Evolutionary conservation across 345 rosid genomes (phyloP).

Genomic region (Hibiscus mutabilis): DNA sequence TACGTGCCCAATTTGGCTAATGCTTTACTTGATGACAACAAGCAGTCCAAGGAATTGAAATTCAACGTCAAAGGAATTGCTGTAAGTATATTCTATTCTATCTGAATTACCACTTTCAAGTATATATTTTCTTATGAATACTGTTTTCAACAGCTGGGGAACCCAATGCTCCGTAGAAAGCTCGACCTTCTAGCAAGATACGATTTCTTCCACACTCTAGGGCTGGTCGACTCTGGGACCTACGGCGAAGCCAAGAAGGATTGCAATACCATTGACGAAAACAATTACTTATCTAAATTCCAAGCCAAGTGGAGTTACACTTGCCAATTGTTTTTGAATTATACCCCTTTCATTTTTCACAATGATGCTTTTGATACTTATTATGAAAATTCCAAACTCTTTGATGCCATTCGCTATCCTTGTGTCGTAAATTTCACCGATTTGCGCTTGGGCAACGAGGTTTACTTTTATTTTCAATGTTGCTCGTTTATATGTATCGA

Average conservation of each 20-base stretch:
- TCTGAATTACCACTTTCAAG: too few species aligned
- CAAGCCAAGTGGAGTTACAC: not conserved
- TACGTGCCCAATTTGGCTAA: too few species aligned
- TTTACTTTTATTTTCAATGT: too few species aligned
- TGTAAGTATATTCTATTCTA: too few species aligned
- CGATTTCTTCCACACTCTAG: not conserved
- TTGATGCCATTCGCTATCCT: not conserved
- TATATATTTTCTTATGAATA: not conserved
- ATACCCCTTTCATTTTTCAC: too few species aligned
- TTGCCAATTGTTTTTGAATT: too few species aligned
- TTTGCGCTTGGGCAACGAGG: not conserved
- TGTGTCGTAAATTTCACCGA: not conserved
- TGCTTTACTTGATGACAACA: too few species aligned
- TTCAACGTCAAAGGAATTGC: too few species aligned
- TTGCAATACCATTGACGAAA: not conserved
- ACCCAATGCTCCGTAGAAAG: slow-evolving; percentile 3
- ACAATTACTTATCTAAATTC: not conserved
- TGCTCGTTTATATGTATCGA: too few species aligned
- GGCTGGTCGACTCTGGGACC: not conserved
- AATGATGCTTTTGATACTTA: too few species aligned
- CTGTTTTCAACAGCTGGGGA: not conserved
- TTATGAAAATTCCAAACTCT: not conserved
- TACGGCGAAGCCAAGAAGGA: not conserved
- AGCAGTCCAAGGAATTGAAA: too few species aligned
- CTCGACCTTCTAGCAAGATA: too few species aligned